phyloP scores from a whole-genome alignment of 2,329 filamentous ascomycete genomes.

The Hypocreales sp. region DNA sequence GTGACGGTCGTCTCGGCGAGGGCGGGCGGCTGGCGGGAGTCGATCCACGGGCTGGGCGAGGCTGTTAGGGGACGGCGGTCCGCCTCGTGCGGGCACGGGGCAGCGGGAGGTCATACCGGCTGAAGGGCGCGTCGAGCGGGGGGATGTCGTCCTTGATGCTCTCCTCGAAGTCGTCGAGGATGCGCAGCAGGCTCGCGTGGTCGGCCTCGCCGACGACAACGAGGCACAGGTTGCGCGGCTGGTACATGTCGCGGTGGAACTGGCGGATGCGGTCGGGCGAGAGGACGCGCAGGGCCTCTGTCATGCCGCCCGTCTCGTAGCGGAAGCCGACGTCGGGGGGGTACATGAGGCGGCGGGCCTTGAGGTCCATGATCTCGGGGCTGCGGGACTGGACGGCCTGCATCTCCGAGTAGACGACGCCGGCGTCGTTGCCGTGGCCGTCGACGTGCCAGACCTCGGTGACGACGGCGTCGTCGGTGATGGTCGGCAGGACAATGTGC shows the following conservation, averaged over 20 bases:
- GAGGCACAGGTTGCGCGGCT: slow-evolving; percentile 86
- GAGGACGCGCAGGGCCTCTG: slow-evolving; percentile 73
- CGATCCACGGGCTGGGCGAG: slow-evolving; percentile 59
- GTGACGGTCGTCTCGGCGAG: slow-evolving; percentile 60
- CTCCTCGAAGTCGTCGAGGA: slow-evolving; percentile 78
- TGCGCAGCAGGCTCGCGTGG: slow-evolving; percentile 61
- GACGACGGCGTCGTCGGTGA: slow-evolving; percentile 84
- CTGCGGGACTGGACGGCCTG: slow-evolving; percentile 82
- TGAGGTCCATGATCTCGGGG: slow-evolving; percentile 74
- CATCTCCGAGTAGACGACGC: slow-evolving; percentile 98
- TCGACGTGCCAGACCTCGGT: slow-evolving; percentile 97
- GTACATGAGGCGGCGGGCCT: slow-evolving; percentile 66
- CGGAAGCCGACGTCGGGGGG: slow-evolving; percentile 83
- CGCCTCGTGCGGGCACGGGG: too few relatives aligned
- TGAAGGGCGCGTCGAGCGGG: slow-evolving; percentile 57
- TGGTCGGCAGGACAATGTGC: slow-evolving; percentile 77
- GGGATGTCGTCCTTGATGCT: slow-evolving; percentile 76
- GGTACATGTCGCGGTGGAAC: slow-evolving; percentile 95
- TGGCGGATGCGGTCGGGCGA: slow-evolving; percentile 83
- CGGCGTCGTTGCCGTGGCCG: slow-evolving; percentile 84
- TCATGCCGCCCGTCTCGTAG: slow-evolving; percentile 97
- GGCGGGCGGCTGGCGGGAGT: slow-evolving; percentile 63
- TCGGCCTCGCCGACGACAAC: slow-evolving; percentile 87
- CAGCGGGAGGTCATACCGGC: slow-evolving; percentile 31
- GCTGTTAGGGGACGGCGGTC: not conserved